Percentiles rank a stretch among this genome's conserved stretches.
Evolutionary conservation across 306 rosid genomes (phyloP).

Genomic region (Arachis hypogaea): DNA sequence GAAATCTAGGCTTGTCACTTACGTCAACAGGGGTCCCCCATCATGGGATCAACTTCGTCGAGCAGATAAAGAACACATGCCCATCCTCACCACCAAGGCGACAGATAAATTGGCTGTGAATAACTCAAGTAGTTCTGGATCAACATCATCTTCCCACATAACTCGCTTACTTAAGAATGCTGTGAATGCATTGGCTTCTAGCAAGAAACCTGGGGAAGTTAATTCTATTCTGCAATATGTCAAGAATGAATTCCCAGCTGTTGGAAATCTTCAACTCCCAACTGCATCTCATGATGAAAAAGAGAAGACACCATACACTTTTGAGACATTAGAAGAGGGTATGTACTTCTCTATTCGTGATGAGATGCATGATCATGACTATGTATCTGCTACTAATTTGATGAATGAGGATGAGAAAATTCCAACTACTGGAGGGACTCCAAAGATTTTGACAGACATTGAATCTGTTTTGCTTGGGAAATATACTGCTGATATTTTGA

Average conservation of each 20-base stretch:
- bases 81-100: constrained; percentile 45
- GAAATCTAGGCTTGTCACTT: constrained; percentile 93
- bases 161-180: constrained; percentile 60
- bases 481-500: constrained; percentile 67
- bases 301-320: constrained; percentile 43
- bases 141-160: constrained; percentile 53
- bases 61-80: constrained; percentile 52
- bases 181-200: constrained; percentile 52
- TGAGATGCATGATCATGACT: constrained; percentile 55
- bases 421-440: constrained; percentile 47
- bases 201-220: constrained; percentile 67
- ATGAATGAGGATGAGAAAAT: constrained; percentile 38
- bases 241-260: constrained; percentile 61
- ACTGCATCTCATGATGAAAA: constrained; percentile 44
- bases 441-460: constrained; percentile 43
- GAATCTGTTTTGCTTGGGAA: constrained; percentile 68
- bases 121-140: constrained; percentile 46
- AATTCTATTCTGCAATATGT: constrained; percentile 50
- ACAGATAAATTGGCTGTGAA: constrained; percentile 46
- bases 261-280: constrained; percentile 58
- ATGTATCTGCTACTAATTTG: constrained; percentile 37
- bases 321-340: constrained; percentile 74
- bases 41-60: constrained; percentile 69
- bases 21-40: constrained; percentile 65
- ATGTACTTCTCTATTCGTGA: constrained; percentile 58